Evolutionary conservation across 371 early-diverging fungal species (phyloP), one percentile per base, ranked within the genome.

Genomic region (Mortierella sp.): DNA sequence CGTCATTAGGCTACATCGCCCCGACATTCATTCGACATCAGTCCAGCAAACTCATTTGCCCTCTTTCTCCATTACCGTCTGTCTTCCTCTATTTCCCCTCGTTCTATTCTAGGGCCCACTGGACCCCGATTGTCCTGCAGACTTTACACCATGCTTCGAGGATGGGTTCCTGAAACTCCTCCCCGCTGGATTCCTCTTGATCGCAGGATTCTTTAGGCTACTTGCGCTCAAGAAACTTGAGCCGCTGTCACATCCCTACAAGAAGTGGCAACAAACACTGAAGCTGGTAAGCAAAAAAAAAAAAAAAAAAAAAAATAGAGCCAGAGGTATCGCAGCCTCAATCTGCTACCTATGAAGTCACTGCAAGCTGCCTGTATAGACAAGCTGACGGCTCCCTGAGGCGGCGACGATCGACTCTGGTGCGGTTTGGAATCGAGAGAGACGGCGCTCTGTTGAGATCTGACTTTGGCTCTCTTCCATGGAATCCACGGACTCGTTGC

Each of bases 91-190:
- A 4, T 37, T 37, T 37, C 37, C 9, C 37, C 9, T 37, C 9
- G 37, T 9, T 37, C 37, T 11, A 23, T 3, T 23, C 9, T 77
- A 91, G 92, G 93, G 94, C 18, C 93, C 94, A 1, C 89, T 87
- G 82, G 86, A 87, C 43, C 62, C 60, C 19, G 62, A 74, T 15
- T 84, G 91, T 28, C 65, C 84, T 9, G 85, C 91, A 11, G 93
- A 94, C 80, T 90, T 93, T 46, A 89, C 92, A 15, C 88, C 90
- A 28, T 94, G 94, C 75, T 94, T 91, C 67, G 92, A 92, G 72
- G 88, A 92, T 71, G 84, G 85, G 86, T 89, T 85, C 7, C 60
- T 89, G 25, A 75, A 81, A 44, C 64, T 83, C 52, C 57, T 88
- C 16, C 90, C 90, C 7, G 81, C 76, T 6, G 66, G 67, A 0